phyloP scores from a whole-genome alignment of 1,139 yeast species.

The Pneumocystis wakefieldiae region DNA sequence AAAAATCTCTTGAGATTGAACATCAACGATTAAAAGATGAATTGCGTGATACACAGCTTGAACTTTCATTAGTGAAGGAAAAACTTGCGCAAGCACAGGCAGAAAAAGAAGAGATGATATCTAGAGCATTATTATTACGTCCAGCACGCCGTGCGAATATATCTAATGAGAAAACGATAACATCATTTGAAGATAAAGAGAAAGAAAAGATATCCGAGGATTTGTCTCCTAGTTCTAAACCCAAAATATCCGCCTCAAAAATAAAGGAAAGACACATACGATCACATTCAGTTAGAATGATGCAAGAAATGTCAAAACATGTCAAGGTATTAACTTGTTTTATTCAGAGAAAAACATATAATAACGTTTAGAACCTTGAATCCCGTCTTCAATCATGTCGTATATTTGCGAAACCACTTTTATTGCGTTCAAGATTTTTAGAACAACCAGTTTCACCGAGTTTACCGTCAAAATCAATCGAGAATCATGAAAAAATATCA shows the following conservation, averaged over 20 bases:
- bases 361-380: neutral
- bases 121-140: neutral
- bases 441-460: neutral
- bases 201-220: neutral
- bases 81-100: neutral
- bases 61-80: conserved; percentile 18
- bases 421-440: neutral
- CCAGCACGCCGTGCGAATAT: neutral
- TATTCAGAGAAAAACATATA: neutral
- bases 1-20: conserved; percentile 20
- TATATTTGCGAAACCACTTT: neutral
- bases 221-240: neutral
- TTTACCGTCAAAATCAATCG: neutral
- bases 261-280: neutral
- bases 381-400: conserved; percentile 1
- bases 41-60: conserved; percentile 23
- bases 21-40: conserved; percentile 26
- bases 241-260: neutral
- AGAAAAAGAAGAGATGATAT: neutral
- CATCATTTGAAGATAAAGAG: neutral
- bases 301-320: neutral
- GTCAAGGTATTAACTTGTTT: neutral
- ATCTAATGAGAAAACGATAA: neutral
- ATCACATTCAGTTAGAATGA: neutral
- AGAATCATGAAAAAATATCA: neutral